A percentile compares a stretch with the other conserved stretches of the same genome.
These are phyloP conservation scores for Suillus alpinus DNA, from an alignment of 768 basidiomycete genomes.

Conservation along the genomic window DNA sequence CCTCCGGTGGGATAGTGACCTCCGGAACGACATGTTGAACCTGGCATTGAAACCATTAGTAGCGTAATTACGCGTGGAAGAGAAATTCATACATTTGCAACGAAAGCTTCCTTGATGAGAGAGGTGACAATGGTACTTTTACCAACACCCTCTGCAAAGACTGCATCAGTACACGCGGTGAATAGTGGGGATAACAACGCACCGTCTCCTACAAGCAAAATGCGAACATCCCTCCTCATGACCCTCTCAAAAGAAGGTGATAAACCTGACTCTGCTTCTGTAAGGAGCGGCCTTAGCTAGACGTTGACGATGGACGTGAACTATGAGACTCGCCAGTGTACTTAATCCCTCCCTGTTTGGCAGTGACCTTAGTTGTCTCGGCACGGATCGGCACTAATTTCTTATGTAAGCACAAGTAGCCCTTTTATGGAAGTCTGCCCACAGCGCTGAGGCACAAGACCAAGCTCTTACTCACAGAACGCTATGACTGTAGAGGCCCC, in stretches of 20 bases:
- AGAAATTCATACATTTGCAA: conserved; percentile 65
- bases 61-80: background rate
- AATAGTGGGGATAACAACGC: conserved; percentile 26
- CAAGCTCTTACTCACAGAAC: background rate
- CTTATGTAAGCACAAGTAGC: background rate
- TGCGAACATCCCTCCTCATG: conserved; percentile 92
- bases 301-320: background rate
- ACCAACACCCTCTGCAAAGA: conserved; percentile 81
- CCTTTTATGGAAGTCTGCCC: background rate
- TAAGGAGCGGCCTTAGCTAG: background rate
- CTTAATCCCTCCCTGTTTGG: conserved; percentile 4
- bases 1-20: conserved; percentile 96
- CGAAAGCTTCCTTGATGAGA: conserved; percentile 93
- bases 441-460: no score
- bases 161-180: background rate
- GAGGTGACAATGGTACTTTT: conserved; percentile 98
- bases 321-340: background rate
- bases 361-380: background rate
- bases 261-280: background rate
- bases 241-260: conserved; percentile 10
- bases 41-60: conserved; percentile 37
- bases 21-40: conserved; percentile 95
- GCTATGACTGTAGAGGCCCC: background rate
- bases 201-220: conserved; percentile 94
- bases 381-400: background rate